These are phyloP conservation scores for Xerocomus brunneocitrinus DNA, from an alignment of 768 basidiomycete species.

Conservation along the genomic window DNA sequence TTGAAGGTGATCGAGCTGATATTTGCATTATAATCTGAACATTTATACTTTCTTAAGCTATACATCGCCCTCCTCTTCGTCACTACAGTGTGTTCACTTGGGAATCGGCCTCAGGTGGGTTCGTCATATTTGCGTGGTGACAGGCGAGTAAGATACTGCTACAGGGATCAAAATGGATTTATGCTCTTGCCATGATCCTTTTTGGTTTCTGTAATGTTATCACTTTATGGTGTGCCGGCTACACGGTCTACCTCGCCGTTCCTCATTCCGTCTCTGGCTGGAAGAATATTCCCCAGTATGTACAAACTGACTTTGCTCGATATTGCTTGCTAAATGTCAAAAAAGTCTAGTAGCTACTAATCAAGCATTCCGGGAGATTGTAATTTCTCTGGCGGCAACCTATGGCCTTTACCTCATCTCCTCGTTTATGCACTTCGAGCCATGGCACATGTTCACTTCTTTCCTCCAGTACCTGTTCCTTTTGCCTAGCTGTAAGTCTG, in stretches of 20 bases:
- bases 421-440: conserved; percentile 86
- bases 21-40: conserved; percentile 15
- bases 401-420: conserved; percentile 83
- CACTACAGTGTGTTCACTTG: conserved; percentile 80
- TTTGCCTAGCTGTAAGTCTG: conserved; percentile 61
- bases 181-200: conserved; percentile 66
- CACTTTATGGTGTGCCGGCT: conserved; percentile 87
- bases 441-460: conserved; percentile 96
- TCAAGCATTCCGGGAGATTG: conserved; percentile 75
- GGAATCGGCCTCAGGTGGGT: conserved; percentile 73
- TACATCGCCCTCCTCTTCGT: conserved; percentile 85
- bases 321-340: conserved; percentile 24
- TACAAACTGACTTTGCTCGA: conserved; percentile 1
- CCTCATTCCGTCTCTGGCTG: conserved; percentile 72
- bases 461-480: conserved; percentile 92
- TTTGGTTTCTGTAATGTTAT: conserved; percentile 78
- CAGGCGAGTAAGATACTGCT: conserved; percentile 2
- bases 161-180: conserved; percentile 83
- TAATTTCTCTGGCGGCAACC: conserved; percentile 72
- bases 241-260: conserved; percentile 81
- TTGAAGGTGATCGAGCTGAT: conserved; percentile 37
- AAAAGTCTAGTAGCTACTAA: conserved; percentile 58
- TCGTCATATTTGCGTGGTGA: conserved; percentile 3
- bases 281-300: conserved; percentile 68
- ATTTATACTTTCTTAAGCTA: conserved; percentile 37